These are phyloP conservation scores for Solanum infundibuliforme DNA, from an alignment of 257 asterid species.

Conservation along the genomic window DNA sequence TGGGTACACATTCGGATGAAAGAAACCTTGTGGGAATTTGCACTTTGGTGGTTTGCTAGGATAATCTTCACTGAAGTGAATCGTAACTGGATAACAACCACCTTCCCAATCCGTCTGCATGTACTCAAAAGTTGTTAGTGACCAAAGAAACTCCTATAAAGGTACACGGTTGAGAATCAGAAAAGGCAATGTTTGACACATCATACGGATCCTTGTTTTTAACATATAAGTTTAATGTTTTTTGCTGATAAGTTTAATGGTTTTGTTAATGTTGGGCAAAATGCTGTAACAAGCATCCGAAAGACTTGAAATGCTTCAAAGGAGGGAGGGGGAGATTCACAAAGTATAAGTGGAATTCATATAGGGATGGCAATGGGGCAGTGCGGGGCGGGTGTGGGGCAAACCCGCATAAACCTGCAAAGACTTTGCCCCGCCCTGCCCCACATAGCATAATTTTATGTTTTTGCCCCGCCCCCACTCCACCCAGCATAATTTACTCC, in stretches of 20 bases:
- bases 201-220: background rate
- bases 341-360: background rate
- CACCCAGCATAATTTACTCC: no score
- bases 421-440: no score
- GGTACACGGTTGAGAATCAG: background rate
- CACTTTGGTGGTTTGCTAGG: conserved; percentile 52
- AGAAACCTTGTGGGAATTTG: conserved; percentile 31
- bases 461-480: no score
- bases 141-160: background rate
- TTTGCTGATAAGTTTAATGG: background rate
- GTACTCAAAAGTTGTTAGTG: background rate
- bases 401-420: no score
- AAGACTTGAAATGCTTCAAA: background rate
- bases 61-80: conserved; percentile 40
- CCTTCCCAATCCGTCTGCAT: conserved; percentile 51
- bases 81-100: conserved; percentile 30
- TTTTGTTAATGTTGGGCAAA: background rate
- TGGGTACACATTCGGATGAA: conserved; percentile 46
- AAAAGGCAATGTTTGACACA: background rate
- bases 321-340: background rate
- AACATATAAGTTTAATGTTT: background rate
- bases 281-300: background rate
- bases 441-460: no score
- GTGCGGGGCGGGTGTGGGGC: no score
- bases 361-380: no score